A percentile compares a stretch with the other conserved stretches of the same genome.
Conservation (phyloP, 2,329 filamentous ascomycete genomes). For the Neonectria faginata region DNA sequence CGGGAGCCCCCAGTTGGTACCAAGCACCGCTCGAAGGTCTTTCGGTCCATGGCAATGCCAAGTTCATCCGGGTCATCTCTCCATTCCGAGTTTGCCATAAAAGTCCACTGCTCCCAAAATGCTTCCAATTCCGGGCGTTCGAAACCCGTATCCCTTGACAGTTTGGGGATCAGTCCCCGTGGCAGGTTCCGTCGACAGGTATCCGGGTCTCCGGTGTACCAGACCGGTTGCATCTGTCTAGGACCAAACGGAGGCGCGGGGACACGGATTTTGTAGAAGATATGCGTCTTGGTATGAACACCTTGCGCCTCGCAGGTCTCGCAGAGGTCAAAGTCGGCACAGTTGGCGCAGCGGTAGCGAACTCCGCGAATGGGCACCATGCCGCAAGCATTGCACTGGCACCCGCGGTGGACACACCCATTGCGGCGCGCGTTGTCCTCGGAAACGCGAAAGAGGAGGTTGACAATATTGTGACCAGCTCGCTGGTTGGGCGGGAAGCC, state of each 20-base stretch:
- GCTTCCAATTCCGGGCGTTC: constrained; percentile 91
- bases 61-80: constrained; percentile 82
- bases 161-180: constrained; percentile 72
- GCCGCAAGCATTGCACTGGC: constrained; percentile 90
- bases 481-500: constrained; percentile 58
- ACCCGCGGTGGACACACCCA: constrained; percentile 91
- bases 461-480: constrained; percentile 83
- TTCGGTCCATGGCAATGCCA: constrained; percentile 86
- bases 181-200: constrained; percentile 76
- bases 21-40: constrained; percentile 91
- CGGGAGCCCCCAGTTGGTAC: constrained; percentile 85
- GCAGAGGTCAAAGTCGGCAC: constrained; percentile 94
- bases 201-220: constrained; percentile 89
- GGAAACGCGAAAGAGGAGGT: constrained; percentile 89
- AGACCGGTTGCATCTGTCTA: constrained; percentile 82
- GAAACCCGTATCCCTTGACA: constrained; percentile 79
- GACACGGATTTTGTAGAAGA: constrained; percentile 96
- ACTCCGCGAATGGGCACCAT: constrained; percentile 91
- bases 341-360: constrained; percentile 95
- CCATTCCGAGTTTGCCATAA: constrained; percentile 89
- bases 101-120: constrained; percentile 96
- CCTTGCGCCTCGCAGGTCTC: constrained; percentile 88
- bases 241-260: constrained; percentile 87
- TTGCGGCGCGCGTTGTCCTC: constrained; percentile 91
- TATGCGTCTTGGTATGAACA: constrained; percentile 86